Evolutionary conservation across 2,329 filamentous ascomycete genomes (phyloP), one percentile per base, ranked within the genome.

Genomic region (Diaporthe sp.): DNA sequence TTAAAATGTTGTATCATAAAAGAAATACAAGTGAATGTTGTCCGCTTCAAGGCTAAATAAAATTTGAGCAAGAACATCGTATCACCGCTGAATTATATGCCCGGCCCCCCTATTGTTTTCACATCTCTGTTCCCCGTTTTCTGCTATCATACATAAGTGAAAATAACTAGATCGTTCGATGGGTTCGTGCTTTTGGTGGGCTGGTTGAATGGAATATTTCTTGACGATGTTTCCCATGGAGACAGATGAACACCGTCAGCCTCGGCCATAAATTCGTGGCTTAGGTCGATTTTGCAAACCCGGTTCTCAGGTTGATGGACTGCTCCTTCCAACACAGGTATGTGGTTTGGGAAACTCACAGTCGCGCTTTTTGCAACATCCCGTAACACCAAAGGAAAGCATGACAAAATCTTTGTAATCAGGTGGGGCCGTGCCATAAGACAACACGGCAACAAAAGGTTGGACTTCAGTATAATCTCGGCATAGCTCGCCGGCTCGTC

Each of bases 371-470:
- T 55, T 31, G 22, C 44, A 68, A 13, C 31, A 15, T 42, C 17
- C 34, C 34, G 47, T 4, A 42, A 42, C 13, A 34, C n/a, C n/a
- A 15, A 53, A 68, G 22, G 12, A 25, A 68, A 42, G 47, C 17
- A 53, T 68, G 65, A 68, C 31, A 53, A 53, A 53, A 53, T 39
- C 13, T 53, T 68, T 42, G 65, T 53, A 39, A 53, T 68, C 65
- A 53, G 47, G 65, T 53, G 65, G 47, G 47, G 65, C 65, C 34
- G 31, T 53, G 34, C 47, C 22, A 13, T 28, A 15, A 55, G 47
- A 55, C 65, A 22, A 25, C 22, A 10, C 7, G 44, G 31, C 7
- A 20, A 20, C 47, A 53, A 22, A 10, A 2, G 28, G 15, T 15
- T 22, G 28, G 15, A 44, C 13, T 63, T 63, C 31, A 51, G 22